Percentiles rank a stretch among this genome's conserved stretches.
phyloP scores from a whole-genome alignment of 2,329 filamentous ascomycete genomes.

The Dendryphion nanum region DNA sequence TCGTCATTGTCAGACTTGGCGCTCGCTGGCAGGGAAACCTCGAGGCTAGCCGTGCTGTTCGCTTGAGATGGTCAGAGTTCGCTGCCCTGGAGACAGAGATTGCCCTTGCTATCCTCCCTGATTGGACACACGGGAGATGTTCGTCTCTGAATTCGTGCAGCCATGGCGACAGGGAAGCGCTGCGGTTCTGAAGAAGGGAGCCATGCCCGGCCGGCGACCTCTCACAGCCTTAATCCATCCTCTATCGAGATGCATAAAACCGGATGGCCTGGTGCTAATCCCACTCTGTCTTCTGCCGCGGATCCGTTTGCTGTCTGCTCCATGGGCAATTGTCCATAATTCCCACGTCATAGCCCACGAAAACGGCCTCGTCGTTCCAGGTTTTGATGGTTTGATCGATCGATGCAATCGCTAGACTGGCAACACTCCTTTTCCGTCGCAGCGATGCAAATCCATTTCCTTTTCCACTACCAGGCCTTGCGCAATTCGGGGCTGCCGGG shows the following conservation, averaged over 20 bases:
- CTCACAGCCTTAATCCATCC: conserved; percentile 23
- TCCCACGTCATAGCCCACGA: conserved; percentile 33
- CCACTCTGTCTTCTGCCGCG: conserved; percentile 21
- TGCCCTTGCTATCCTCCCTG: conserved; percentile 11
- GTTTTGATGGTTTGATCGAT: conserved; percentile 10
- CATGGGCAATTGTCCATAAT: conserved; percentile 27
- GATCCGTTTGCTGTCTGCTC: conserved; percentile 26
- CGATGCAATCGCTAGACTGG: neutral
- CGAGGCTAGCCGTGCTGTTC: conserved; percentile 5
- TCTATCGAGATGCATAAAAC: conserved; percentile 31
- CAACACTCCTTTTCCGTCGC: neutral
- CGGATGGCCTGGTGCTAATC: conserved; percentile 25
- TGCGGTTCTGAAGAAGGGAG: conserved; percentile 18
- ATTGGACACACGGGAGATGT: conserved; percentile 28
- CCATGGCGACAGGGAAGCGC: conserved; percentile 21
- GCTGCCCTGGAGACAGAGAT: conserved; percentile 3
- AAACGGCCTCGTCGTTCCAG: conserved; percentile 18
- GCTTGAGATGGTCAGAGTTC: conserved; percentile 2
- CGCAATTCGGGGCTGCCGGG: conserved; percentile 26
- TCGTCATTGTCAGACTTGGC: conserved; percentile 34
- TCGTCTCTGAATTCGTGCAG: conserved; percentile 29
- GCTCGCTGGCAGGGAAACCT: conserved; percentile 27
- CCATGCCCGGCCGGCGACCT: conserved; percentile 28
- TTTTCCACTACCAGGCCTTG: conserved; percentile 11
- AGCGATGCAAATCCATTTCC: conserved; percentile 3